Evolutionary conservation across 2,329 filamentous ascomycete genomes (phyloP).

Genomic region (Colletotrichum musicola): DNA sequence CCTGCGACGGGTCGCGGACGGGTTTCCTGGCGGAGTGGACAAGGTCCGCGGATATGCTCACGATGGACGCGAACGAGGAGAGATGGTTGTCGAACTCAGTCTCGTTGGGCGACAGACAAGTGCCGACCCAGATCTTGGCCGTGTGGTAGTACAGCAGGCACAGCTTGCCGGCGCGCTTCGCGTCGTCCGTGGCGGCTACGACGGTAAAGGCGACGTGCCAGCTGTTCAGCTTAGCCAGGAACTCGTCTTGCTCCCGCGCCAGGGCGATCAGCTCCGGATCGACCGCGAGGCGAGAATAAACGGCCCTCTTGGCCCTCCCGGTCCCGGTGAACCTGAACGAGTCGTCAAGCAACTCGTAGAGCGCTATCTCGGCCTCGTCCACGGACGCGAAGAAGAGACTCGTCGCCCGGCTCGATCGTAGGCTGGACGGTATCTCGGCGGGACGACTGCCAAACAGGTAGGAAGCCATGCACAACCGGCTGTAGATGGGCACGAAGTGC

Average conservation of each 20-base stretch:
- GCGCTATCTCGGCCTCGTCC: constrained; percentile 45
- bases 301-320: constrained; percentile 43
- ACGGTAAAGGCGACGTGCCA: constrained; percentile 50
- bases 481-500: constrained; percentile 58
- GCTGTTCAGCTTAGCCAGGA: constrained; percentile 45
- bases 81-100: constrained; percentile 51
- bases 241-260: constrained; percentile 48
- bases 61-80: constrained; percentile 51
- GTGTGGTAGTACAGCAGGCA: constrained; percentile 54
- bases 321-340: constrained; percentile 52
- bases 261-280: constrained; percentile 44
- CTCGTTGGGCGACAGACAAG: constrained; percentile 47
- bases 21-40: constrained; percentile 21
- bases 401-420: constrained; percentile 48
- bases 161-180: constrained; percentile 42
- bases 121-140: constrained; percentile 49
- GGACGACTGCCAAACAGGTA: constrained; percentile 56
- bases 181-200: constrained; percentile 43
- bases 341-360: constrained; percentile 57
- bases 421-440: constrained; percentile 50
- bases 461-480: constrained; percentile 55
- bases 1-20: constrained; percentile 35
- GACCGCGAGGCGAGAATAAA: constrained; percentile 45
- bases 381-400: constrained; percentile 48
- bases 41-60: constrained; percentile 46